A percentile compares a stretch with the other conserved stretches of the same genome.
These are phyloP conservation scores for Yamadazyma triangularis DNA, from an alignment of 1,139 yeast genomes.

Conservation along the genomic window DNA sequence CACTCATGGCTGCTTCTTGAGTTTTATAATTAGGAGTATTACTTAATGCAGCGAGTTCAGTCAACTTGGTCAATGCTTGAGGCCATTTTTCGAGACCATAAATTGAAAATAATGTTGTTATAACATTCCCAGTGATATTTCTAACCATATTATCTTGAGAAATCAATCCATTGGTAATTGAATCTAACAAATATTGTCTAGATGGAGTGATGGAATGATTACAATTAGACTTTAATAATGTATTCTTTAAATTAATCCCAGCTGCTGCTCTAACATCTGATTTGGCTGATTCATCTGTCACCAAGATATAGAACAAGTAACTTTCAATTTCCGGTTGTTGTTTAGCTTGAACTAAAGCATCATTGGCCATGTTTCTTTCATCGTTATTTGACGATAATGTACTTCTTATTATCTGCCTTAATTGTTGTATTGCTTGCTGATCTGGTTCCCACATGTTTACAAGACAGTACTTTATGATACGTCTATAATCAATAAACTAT, in stretches of 20 bases:
- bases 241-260: slow-evolving; percentile 79
- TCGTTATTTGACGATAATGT: slow-evolving; percentile 56
- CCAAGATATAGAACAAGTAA: slow-evolving; percentile 67
- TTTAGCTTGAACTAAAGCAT: slow-evolving; percentile 65
- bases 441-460: slow-evolving; percentile 54
- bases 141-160: slow-evolving; percentile 61
- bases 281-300: slow-evolving; percentile 42
- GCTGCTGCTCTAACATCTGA: slow-evolving; percentile 80
- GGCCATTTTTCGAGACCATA: slow-evolving; percentile 77
- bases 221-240: slow-evolving; percentile 37
- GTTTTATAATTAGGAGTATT: slow-evolving; percentile 23
- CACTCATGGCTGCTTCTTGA: slow-evolving; percentile 72
- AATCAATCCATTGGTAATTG: slow-evolving; percentile 64
- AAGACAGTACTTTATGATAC: no score
- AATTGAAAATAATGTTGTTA: slow-evolving; percentile 74
- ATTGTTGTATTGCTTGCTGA: slow-evolving; percentile 54
- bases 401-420: slow-evolving; percentile 59
- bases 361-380: slow-evolving; percentile 58
- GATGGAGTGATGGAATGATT: slow-evolving; percentile 22
- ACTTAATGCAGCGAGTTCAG: slow-evolving; percentile 46
- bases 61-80: slow-evolving; percentile 59
- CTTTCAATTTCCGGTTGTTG: slow-evolving; percentile 72
- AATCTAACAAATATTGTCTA: slow-evolving; percentile 54
- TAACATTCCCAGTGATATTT: slow-evolving; percentile 86
- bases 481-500: no score